These are phyloP conservation scores for Yamadazyma paraphyllophila DNA, from an alignment of 805 yeast genomes.

Conservation along the genomic window DNA sequence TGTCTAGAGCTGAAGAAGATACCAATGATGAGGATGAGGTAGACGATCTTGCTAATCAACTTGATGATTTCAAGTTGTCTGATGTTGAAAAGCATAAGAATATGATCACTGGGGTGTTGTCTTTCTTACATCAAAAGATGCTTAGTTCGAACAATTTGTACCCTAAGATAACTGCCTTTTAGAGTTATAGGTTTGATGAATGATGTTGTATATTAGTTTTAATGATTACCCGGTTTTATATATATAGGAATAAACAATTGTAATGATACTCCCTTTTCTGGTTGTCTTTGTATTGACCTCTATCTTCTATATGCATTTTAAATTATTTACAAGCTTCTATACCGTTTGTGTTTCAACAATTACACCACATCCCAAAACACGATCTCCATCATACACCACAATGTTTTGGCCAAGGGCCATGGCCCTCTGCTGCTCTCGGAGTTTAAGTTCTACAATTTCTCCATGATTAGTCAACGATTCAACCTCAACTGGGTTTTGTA, in stretches of 20 bases:
- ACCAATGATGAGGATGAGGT: constrained; percentile 14
- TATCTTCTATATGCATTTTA: too few relatives aligned
- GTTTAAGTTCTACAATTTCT: constrained; percentile 28
- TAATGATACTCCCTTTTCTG: neutral
- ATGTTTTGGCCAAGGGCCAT: constrained; percentile 88
- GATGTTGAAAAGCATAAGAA: constrained; percentile 36
- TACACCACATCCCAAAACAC: constrained; percentile 59
- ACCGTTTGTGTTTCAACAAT: constrained; percentile 14
- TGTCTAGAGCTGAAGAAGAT: constrained; percentile 22
- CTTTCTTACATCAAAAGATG: constrained; percentile 24
- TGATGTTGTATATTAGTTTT: constrained; percentile 2
- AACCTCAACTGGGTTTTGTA: constrained; percentile 56
- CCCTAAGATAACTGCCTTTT: constrained; percentile 43
- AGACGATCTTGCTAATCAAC: constrained; percentile 12
- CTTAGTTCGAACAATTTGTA: constrained; percentile 24
- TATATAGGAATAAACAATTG: neutral
- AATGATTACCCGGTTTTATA: neutral
- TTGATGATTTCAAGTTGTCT: constrained; percentile 19
- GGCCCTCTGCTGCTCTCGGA: constrained; percentile 57
- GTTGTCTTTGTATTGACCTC: neutral
- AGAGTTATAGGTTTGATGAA: constrained; percentile 3
- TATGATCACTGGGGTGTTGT: constrained; percentile 33
- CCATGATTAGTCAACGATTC: constrained; percentile 17
- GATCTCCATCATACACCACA: constrained; percentile 65
- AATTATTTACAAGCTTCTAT: constrained; percentile 2